Base-by-base conservation (phyloP, 2,329 filamentous ascomycete genomes). In the Stagonosporopsis vannaccii region DNA sequence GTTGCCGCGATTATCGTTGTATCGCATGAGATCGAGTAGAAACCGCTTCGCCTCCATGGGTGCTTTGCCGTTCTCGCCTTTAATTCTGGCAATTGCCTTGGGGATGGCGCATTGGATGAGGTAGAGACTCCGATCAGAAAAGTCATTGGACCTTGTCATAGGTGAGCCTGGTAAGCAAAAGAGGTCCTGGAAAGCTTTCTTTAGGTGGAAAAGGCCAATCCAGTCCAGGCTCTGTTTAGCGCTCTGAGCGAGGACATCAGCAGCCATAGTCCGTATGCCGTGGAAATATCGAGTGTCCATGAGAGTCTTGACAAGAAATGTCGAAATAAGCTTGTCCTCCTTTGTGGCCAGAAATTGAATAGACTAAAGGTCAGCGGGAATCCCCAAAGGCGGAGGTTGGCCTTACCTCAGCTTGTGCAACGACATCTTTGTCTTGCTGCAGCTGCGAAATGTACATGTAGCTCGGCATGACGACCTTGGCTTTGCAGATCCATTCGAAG, bases 401-500 rank as follows among this genome's bases (percentile, higher is more conserved):
- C 44, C 56, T 35, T 45, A 59, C 56, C 85, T 69, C 70, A 49
- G 87, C 80, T 68, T 90, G 87, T n/a, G 96, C 96, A 61, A 97
- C 91, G 56, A 99, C 91, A 74, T 99, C 96, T 67, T 94, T 85
- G 76, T 99, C 95, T 76, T 99, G 95, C 74, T 99, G 95, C 60
- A 99, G 82, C 75, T 99, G 95, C 20, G 95, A 97, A 56, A 97
- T 87, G 73, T 95, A 97, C 96, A 99, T 99, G 81, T 98, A 98
- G 4, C 91, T 87, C 41, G 92, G 92, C 84, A 97, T 92, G 61
- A 88, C 89, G 58, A 89, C 88, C 47, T 70, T 65, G 76, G 96
- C 90, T 64, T 89, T 89, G 76, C 90, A 95, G 55, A 97, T 88
- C 95, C 95, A 99, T 75, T 99, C 95, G 65, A 98, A 98, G 76